phyloP scores from a whole-genome alignment of 2,329 filamentous ascomycete species.

The Exophiala oligosperma region DNA sequence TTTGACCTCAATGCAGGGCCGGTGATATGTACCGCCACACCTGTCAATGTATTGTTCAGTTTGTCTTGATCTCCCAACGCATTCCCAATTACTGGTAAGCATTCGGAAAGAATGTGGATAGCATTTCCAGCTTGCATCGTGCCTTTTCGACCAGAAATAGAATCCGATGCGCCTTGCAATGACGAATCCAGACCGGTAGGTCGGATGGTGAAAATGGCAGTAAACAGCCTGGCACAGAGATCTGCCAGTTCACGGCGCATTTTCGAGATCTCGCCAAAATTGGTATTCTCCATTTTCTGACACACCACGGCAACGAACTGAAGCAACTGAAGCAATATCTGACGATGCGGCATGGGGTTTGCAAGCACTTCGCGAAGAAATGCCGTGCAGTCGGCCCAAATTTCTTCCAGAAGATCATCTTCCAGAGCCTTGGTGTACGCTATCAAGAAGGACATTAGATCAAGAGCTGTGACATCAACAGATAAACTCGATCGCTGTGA shows the following conservation, averaged over 20 bases:
- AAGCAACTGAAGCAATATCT: conserved; percentile 80
- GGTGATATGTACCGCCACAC: conserved; percentile 81
- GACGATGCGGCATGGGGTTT: conserved; percentile 92
- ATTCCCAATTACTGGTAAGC: conserved; percentile 77
- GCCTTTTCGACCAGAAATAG: conserved; percentile 31
- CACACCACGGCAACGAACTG: conserved; percentile 89
- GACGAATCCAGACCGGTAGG: conserved; percentile 68
- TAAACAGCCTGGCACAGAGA: conserved; percentile 80
- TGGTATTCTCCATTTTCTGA: conserved; percentile 96
- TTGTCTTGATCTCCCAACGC: conserved; percentile 85
- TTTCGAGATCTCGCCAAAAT: conserved; percentile 88
- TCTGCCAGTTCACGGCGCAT: conserved; percentile 91
- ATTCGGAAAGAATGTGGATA: conserved; percentile 73
- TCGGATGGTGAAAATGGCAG: conserved; percentile 90
- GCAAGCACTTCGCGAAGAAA: conserved; percentile 87
- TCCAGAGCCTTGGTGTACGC: conserved; percentile 88
- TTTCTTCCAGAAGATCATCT: conserved; percentile 97
- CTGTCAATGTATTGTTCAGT: conserved; percentile 72
- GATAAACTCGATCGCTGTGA: conserved; percentile 84
- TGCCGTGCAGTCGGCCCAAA: conserved; percentile 90
- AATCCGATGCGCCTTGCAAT: conserved; percentile 23
- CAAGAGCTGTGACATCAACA: conserved; percentile 76
- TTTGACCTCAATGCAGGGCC: conserved; percentile 80
- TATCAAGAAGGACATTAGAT: conserved; percentile 84
- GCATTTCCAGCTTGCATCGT: conserved; percentile 61